phyloP scores from a whole-genome alignment of 352 stramenopile genomes.

The Pythium dissotocum region DNA sequence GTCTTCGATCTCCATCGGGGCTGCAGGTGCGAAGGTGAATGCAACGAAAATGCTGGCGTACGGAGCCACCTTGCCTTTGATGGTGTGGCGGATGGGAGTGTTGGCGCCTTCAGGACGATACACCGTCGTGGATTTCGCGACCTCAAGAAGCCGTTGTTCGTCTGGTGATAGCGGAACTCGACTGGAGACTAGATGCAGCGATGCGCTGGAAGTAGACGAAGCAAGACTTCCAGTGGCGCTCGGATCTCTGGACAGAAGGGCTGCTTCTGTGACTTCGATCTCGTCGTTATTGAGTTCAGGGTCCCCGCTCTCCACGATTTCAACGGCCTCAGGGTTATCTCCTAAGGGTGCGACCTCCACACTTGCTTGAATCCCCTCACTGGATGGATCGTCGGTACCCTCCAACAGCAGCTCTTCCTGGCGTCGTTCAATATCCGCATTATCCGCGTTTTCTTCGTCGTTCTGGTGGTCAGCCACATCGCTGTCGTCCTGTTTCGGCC shows the following conservation, averaged over 20 bases:
- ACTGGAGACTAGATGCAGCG: background rate
- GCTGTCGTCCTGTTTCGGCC: background rate
- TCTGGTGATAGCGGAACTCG: constrained; percentile 27
- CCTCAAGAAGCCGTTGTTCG: constrained; percentile 37
- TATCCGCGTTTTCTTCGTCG: background rate
- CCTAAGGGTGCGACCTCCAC: background rate
- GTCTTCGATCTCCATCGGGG: constrained; percentile 37
- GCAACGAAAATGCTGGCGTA: constrained; percentile 48
- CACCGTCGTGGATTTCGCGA: constrained; percentile 30
- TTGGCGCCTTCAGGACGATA: constrained; percentile 47
- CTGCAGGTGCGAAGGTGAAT: constrained; percentile 64
- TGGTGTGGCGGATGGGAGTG: constrained; percentile 41
- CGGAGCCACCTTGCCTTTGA: constrained; percentile 40
- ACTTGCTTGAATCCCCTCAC: background rate
- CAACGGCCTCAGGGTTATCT: background rate
- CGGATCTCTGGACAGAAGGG: background rate
- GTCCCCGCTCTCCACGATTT: background rate
- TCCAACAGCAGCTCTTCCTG: constrained; percentile 2
- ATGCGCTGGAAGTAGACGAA: background rate
- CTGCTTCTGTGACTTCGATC: background rate
- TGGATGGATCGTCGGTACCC: background rate
- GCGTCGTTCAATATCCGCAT: background rate
- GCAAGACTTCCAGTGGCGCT: background rate
- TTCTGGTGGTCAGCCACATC: background rate
- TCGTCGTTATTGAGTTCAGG: background rate